Conservation (phyloP, 176 grass and related monocot species). For the Aegilops umbellulata region DNA sequence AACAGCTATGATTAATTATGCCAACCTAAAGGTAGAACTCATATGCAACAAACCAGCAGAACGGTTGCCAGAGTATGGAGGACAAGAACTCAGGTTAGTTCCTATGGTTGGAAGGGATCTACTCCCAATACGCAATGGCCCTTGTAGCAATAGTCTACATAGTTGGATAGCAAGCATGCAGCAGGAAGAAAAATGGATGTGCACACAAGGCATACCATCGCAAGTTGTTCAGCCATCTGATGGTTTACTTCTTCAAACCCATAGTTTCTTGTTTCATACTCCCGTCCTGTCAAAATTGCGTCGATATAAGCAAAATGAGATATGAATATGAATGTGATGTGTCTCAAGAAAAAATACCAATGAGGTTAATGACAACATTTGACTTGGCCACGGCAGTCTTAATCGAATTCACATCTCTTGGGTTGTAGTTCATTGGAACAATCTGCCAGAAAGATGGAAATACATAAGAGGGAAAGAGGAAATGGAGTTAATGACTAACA, state of each 20-base stretch:
- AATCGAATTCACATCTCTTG: slow-evolving; percentile 88
- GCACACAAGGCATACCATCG: slow-evolving; percentile 51
- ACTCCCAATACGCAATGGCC: not conserved
- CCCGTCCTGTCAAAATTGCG: slow-evolving; percentile 55
- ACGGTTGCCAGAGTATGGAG: not conserved
- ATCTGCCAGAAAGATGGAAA: slow-evolving; percentile 52
- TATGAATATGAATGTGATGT: not conserved
- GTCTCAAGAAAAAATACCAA: slow-evolving; percentile 52
- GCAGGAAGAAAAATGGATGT: slow-evolving; percentile 22
- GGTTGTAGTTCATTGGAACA: slow-evolving; percentile 91
- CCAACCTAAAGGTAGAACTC: not conserved
- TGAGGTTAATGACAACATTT: slow-evolving; percentile 95
- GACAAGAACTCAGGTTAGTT: not conserved
- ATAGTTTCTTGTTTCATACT: slow-evolving; percentile 95
- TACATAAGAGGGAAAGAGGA: not conserved
- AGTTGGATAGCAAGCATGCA: not conserved
- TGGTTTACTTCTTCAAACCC: slow-evolving; percentile 97
- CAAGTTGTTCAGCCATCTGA: slow-evolving; percentile 87
- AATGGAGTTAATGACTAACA: not conserved
- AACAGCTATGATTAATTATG: not conserved
- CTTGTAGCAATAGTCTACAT: slow-evolving; percentile 7
- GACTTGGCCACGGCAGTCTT: slow-evolving; percentile 95
- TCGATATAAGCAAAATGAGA: not conserved
- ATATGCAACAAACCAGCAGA: not conserved
- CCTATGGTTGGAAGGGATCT: not conserved